These are phyloP conservation scores for Pythium rhizo-oryzae DNA, from an alignment of 352 stramenopile genomes.

Conservation along the genomic window DNA sequence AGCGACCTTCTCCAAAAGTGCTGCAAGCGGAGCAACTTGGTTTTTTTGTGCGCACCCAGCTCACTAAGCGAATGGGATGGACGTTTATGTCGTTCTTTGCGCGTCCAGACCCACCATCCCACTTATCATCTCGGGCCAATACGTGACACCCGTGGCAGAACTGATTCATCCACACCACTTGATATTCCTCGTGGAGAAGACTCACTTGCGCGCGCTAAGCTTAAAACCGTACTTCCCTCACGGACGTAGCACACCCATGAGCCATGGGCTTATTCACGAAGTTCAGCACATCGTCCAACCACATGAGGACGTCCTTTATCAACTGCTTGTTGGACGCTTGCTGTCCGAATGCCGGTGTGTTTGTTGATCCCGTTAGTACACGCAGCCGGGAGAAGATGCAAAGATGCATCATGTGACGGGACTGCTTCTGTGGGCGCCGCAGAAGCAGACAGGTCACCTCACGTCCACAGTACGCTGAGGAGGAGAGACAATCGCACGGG, in stretches of 20 bases:
- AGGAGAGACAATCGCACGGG: not conserved
- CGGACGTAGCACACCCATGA: constrained; percentile 22
- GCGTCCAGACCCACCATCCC: constrained; percentile 29
- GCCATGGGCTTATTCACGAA: constrained; percentile 13
- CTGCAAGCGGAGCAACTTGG: constrained; percentile 23
- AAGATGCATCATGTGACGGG: constrained; percentile 16
- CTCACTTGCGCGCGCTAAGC: constrained; percentile 36
- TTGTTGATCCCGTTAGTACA: constrained; percentile 23
- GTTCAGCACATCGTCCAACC: constrained; percentile 35
- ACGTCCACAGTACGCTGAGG: not conserved
- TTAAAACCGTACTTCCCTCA: constrained; percentile 37
- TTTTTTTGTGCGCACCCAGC: constrained; percentile 35
- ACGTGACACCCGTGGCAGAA: constrained; percentile 20
- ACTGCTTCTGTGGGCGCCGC: not conserved
- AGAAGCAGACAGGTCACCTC: not conserved
- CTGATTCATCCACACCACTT: constrained; percentile 33
- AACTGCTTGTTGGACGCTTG: constrained; percentile 15
- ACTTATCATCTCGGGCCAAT: constrained; percentile 29
- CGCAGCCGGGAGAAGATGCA: constrained; percentile 19
- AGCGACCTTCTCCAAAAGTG: constrained; percentile 6
- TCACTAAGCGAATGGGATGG: constrained; percentile 32
- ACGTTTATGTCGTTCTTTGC: constrained; percentile 25
- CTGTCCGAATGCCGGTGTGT: constrained; percentile 18
- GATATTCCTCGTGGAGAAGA: constrained; percentile 28
- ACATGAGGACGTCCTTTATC: constrained; percentile 26